A percentile compares a stretch with the other conserved stretches of the same genome.
Evolutionary conservation across 768 basidiomycete species (phyloP).

Genomic region (Coprinopsis strossmayeri): DNA sequence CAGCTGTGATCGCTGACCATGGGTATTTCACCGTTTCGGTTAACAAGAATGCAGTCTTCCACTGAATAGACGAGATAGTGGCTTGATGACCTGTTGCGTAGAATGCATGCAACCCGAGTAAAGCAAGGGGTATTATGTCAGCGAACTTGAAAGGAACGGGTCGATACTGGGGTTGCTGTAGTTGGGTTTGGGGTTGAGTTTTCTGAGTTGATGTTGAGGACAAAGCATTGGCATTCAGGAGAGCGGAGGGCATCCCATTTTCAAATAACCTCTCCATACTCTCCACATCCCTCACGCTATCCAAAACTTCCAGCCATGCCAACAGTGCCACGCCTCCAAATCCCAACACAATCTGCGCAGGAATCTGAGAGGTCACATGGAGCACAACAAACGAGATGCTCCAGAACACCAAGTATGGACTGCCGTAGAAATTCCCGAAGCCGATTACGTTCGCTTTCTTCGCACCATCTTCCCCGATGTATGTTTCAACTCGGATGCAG

Average conservation of each 20-base stretch:
- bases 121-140: slow-evolving; percentile 66
- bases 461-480: slow-evolving; percentile 23
- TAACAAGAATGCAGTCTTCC: slow-evolving; percentile 91
- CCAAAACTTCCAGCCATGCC: slow-evolving; percentile 74
- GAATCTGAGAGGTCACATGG: slow-evolving; percentile 66
- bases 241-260: slow-evolving; percentile 36
- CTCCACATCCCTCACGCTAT: slow-evolving; percentile 70
- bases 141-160: slow-evolving; percentile 42
- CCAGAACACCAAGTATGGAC: slow-evolving; percentile 83
- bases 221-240: slow-evolving; percentile 34
- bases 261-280: slow-evolving; percentile 46
- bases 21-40: slow-evolving; percentile 63
- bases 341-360: slow-evolving; percentile 74
- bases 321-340: slow-evolving; percentile 60
- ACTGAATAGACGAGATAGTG: slow-evolving; percentile 83
- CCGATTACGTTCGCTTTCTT: slow-evolving; percentile 56
- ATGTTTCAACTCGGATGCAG: slow-evolving; percentile 58
- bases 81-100: slow-evolving; percentile 91
- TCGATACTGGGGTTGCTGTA: slow-evolving; percentile 13
- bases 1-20: slow-evolving; percentile 65
- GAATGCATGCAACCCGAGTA: slow-evolving; percentile 74
- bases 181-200: too few species aligned
- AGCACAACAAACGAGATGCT: slow-evolving; percentile 54
- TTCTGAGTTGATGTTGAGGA: too few species aligned
- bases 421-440: slow-evolving; percentile 86